phyloP scores from a whole-genome alignment of 2,329 filamentous ascomycete species.

The Colletotrichum somersetense region DNA sequence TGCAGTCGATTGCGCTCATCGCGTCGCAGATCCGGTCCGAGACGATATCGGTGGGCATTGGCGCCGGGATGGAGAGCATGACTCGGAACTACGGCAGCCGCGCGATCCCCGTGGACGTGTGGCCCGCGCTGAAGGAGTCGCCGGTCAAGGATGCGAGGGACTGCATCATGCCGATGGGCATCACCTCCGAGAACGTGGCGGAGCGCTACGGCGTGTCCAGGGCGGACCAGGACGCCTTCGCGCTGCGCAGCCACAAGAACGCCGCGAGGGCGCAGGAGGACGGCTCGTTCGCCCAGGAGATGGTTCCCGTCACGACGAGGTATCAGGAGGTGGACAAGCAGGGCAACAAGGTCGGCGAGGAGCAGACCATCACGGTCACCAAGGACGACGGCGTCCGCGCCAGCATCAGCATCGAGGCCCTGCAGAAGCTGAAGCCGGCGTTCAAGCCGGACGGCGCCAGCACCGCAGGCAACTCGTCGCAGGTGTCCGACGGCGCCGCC shows the following conservation, averaged over 20 bases:
- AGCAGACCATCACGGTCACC: slow-evolving; percentile 74
- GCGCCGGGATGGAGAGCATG: slow-evolving; percentile 96
- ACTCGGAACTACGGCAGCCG: slow-evolving; percentile 87
- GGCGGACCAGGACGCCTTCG: slow-evolving; percentile 86
- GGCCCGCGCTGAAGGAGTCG: slow-evolving; percentile 78
- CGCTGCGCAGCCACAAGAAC: slow-evolving; percentile 78
- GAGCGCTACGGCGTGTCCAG: slow-evolving; percentile 79
- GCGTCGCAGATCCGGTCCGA: slow-evolving; percentile 82
- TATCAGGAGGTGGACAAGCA: slow-evolving; percentile 74
- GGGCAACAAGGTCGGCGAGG: slow-evolving; percentile 66
- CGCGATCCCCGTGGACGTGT: slow-evolving; percentile 87
- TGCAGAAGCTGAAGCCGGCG: slow-evolving; percentile 86
- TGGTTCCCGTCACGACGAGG: slow-evolving; percentile 81
- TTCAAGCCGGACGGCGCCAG: slow-evolving; percentile 81
- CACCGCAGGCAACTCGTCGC: slow-evolving; percentile 88
- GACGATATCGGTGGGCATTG: slow-evolving; percentile 80
- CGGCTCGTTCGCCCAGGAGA: slow-evolving; percentile 82
- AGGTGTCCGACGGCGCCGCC: slow-evolving; percentile 90
- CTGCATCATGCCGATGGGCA: slow-evolving; percentile 94
- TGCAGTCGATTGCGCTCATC: slow-evolving; percentile 81
- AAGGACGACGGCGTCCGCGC: slow-evolving; percentile 87
- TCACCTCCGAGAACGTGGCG: slow-evolving; percentile 91
- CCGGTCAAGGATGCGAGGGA: slow-evolving; percentile 78
- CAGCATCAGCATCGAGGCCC: slow-evolving; percentile 74
- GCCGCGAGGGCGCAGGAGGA: slow-evolving; percentile 77